Evolutionary conservation across 768 basidiomycete genomes (phyloP).

Genomic region (Guyanaporus albipodus): DNA sequence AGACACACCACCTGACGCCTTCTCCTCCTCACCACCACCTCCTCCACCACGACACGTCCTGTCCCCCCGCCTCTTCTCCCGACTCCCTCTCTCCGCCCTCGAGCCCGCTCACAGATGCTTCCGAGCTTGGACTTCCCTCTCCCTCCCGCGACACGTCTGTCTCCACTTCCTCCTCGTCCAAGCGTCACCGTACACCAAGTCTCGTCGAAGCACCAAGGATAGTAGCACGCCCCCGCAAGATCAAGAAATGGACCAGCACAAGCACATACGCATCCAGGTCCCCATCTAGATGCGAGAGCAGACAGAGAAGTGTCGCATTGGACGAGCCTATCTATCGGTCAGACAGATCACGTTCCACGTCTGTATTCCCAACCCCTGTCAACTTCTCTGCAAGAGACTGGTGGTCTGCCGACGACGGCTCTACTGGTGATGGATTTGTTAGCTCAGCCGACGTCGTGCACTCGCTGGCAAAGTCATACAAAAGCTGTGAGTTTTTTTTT

Average conservation of each 20-base stretch:
- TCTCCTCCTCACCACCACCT: too few species aligned
- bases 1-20: neutral
- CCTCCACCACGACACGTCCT: neutral
- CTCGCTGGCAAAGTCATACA: constrained; percentile 62
- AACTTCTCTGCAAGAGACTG: constrained; percentile 31
- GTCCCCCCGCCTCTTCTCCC: constrained; percentile 17
- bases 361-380: constrained; percentile 38
- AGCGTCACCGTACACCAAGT: constrained; percentile 19
- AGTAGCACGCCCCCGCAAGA: constrained; percentile 15
- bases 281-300: constrained; percentile 44
- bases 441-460: constrained; percentile 66
- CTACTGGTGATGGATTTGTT: constrained; percentile 47
- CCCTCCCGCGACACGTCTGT: constrained; percentile 19
- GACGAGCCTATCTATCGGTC: constrained; percentile 53
- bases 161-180: constrained; percentile 25
- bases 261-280: constrained; percentile 29
- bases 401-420: constrained; percentile 54
- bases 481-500: constrained; percentile 66
- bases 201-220: neutral
- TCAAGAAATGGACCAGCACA: constrained; percentile 23
- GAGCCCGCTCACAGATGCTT: constrained; percentile 25
- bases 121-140: constrained; percentile 12
- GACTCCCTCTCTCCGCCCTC: constrained; percentile 14
- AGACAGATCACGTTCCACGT: constrained; percentile 65
- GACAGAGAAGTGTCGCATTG: constrained; percentile 36